These are phyloP conservation scores for Ogataea populi-albae DNA, from an alignment of 805 yeast genomes.

Conservation along the genomic window DNA sequence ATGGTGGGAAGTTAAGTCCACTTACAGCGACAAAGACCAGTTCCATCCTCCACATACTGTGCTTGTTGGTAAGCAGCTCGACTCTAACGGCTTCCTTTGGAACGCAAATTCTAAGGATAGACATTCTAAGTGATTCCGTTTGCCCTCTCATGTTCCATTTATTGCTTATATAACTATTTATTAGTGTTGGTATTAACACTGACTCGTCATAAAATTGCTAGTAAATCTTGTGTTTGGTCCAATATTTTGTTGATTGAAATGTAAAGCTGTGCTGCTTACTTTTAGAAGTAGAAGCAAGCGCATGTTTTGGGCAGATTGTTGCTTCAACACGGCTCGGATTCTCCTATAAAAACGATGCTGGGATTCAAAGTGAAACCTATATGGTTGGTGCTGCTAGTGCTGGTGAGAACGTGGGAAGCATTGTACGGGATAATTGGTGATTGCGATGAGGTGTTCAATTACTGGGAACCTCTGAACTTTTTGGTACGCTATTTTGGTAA, in stretches of 20 bases:
- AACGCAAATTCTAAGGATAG: constrained; percentile 33
- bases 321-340: constrained; percentile 2
- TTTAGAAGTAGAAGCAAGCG: neutral
- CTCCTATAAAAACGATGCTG: constrained; percentile 2
- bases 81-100: constrained; percentile 27
- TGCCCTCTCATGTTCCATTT: neutral
- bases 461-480: constrained; percentile 90
- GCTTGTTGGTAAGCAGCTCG: constrained; percentile 35
- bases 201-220: no score
- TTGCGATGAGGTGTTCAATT: constrained; percentile 90
- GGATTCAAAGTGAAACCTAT: constrained; percentile 8
- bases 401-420: constrained; percentile 39
- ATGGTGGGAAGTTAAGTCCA: constrained; percentile 55
- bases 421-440: constrained; percentile 73
- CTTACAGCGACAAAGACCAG: constrained; percentile 33
- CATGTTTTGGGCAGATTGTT: neutral
- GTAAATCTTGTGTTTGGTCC: no score
- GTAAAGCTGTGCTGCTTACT: no score
- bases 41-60: constrained; percentile 38
- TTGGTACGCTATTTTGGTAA: constrained; percentile 80
- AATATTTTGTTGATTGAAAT: no score
- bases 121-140: constrained; percentile 13
- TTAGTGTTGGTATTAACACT: no score
- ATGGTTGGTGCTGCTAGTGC: constrained; percentile 22
- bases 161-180: neutral